Conservation (phyloP, 768 basidiomycete species). For the Chalciporus sphaerocephalus region DNA sequence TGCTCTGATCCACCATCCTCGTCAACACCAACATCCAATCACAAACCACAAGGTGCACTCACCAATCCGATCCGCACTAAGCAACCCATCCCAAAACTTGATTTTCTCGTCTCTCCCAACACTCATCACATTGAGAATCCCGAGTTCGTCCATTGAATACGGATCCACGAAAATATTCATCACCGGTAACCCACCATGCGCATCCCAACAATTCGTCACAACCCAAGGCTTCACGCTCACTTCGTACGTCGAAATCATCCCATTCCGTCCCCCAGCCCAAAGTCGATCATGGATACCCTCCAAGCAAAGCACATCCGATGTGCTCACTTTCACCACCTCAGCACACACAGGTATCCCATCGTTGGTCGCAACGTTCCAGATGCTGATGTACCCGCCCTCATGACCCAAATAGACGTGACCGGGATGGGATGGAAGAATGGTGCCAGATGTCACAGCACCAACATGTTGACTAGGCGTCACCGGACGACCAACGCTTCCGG, state of each 20-base stretch:
- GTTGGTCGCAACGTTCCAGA: constrained; percentile 63
- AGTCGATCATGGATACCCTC: constrained; percentile 80
- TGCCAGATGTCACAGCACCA: constrained; percentile 79
- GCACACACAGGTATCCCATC: constrained; percentile 61
- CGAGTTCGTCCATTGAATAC: constrained; percentile 64
- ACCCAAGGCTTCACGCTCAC: constrained; percentile 72
- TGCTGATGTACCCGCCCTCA: constrained; percentile 82
- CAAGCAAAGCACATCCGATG: constrained; percentile 76
- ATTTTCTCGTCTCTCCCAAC: constrained; percentile 70
- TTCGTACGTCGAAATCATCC: constrained; percentile 79
- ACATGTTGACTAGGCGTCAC: constrained; percentile 64
- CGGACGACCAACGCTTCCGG: constrained; percentile 50
- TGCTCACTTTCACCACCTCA: constrained; percentile 75
- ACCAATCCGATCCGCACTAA: constrained; percentile 87
- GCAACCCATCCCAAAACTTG: constrained; percentile 85
- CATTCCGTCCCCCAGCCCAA: constrained; percentile 86
- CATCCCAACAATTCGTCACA: constrained; percentile 84
- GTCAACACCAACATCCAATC: not conserved
- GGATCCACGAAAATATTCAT: constrained; percentile 65
- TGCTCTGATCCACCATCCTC: constrained; percentile 49
- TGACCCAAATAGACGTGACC: constrained; percentile 79
- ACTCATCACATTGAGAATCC: constrained; percentile 68
- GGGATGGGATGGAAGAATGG: constrained; percentile 66
- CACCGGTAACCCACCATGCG: constrained; percentile 67
- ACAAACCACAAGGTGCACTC: constrained; percentile 28